Evolutionary conservation across 805 yeast species (phyloP), one percentile per base, ranked within the genome.

Genomic region (Pichia gijzeniarum): DNA sequence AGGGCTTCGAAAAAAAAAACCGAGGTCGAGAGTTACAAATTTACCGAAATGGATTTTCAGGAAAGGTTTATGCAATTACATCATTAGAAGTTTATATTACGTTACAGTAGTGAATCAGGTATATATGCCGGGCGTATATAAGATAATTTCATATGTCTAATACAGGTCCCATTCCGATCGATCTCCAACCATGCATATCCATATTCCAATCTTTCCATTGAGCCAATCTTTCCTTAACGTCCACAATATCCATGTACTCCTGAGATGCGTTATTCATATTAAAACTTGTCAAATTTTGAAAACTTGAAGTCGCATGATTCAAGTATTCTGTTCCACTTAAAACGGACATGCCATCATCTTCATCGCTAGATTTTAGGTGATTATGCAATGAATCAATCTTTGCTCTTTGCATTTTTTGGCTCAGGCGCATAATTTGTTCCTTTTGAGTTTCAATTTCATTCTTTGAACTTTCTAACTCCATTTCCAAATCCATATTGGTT

Each of bases 121-220:
- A 7, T 25, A 25, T 25, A 25, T 10, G 28, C 10, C 6, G 28
- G 9, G 28, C 10, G 19, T 18, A 34, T 18, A 5, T 37, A 37
- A 33, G n/a, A 2, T 18, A n/a, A 16, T 13, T 10, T 27, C 25
- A 45, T 10, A 45, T 12, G 38, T 77, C 79, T 13, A 82, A 67
- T 4, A 73, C 59, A 3, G 85, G 81, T 2, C 89, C 89, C 42
- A 74, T 67, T 1, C 87, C 88, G 16, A 77, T 69, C 42, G 81
- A 75, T 58, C 83, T 73, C 97, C 97, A 90, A 13, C 61, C 55
- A 21, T 86, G 73, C 95, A 90, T 85, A 57, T 90, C 96, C 3
- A 88, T 74, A 57, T 83, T 87, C 89, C 90, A 90, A 40, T 77
- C 80, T 52, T 79, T 80, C 95, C 95, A 90, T 52, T 77, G 79